Evolutionary conservation across 2,329 filamentous ascomycete genomes (phyloP).

Genomic region (Fusarium sp.): DNA sequence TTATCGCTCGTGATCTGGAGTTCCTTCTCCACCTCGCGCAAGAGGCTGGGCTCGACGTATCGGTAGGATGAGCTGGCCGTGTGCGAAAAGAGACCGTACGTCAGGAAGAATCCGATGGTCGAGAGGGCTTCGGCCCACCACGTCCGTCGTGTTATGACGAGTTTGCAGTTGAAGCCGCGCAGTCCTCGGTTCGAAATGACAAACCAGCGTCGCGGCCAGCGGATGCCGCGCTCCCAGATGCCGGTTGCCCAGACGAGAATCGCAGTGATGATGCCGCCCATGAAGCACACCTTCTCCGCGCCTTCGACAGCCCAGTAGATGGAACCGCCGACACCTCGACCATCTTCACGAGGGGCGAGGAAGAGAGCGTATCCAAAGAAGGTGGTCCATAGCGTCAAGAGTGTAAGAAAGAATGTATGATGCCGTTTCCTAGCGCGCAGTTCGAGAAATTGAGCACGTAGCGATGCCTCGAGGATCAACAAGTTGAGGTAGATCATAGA

Average conservation of each 20-base stretch:
- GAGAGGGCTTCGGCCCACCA: constrained; percentile 84
- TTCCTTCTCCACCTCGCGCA: constrained; percentile 70
- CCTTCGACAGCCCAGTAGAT: constrained; percentile 97
- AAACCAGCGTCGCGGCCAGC: constrained; percentile 94
- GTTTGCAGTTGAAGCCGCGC: constrained; percentile 93
- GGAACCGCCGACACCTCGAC: constrained; percentile 87
- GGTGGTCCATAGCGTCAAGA: constrained; percentile 82
- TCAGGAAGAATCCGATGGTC: constrained; percentile 80
- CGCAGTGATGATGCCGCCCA: constrained; percentile 88
- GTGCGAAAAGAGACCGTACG: constrained; percentile 77
- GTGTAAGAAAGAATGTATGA: constrained; percentile 89
- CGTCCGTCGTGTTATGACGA: constrained; percentile 85
- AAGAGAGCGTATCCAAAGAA: constrained; percentile 92
- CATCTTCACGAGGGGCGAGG: constrained; percentile 95
- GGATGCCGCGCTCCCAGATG: constrained; percentile 93
- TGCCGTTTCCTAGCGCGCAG: constrained; percentile 88
- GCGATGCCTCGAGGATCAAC: constrained; percentile 92
- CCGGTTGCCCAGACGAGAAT: constrained; percentile 93
- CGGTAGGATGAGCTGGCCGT: constrained; percentile 77
- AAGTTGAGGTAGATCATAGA: constrained; percentile 99
- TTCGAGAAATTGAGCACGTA: constrained; percentile 92
- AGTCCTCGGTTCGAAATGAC: constrained; percentile 89
- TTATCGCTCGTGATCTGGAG: constrained; percentile 59
- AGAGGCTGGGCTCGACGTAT: constrained; percentile 73
- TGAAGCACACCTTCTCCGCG: constrained; percentile 88